These are phyloP conservation scores for Heliocybe sulcata DNA, from an alignment of 1,284 basidiomycete species.

Conservation along the genomic window DNA sequence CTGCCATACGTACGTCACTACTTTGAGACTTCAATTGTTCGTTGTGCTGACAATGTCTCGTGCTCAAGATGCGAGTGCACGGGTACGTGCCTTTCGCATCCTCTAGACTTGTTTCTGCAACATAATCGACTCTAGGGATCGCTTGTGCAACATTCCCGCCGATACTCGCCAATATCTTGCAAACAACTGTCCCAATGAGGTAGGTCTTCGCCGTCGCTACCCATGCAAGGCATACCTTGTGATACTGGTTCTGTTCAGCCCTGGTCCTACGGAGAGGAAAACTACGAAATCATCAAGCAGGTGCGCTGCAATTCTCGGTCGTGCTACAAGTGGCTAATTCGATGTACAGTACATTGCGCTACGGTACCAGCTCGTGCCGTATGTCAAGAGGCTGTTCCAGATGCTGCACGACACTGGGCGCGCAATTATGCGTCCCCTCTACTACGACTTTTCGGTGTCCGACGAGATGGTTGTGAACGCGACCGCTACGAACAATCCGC, in stretches of 20 bases:
- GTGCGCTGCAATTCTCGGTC: slow-evolving; percentile 10
- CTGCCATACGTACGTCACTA: slow-evolving; percentile 28
- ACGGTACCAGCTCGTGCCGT: slow-evolving; percentile 29
- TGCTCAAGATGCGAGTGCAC: slow-evolving; percentile 28
- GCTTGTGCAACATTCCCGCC: slow-evolving; percentile 22
- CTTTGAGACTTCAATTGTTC: not conserved
- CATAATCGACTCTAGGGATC: slow-evolving; percentile 15
- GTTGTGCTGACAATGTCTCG: not conserved
- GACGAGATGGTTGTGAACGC: slow-evolving; percentile 23
- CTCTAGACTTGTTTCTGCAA: not conserved
- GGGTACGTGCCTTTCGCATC: slow-evolving; percentile 18
- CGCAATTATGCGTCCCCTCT: slow-evolving; percentile 29
- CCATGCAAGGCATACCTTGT: not conserved
- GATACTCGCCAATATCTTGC: slow-evolving; percentile 19
- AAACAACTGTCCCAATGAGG: slow-evolving; percentile 32
- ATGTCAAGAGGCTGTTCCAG: slow-evolving; percentile 28
- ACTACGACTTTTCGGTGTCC: slow-evolving; percentile 28
- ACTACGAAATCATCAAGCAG: slow-evolving; percentile 30
- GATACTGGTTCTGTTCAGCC: slow-evolving; percentile 18
- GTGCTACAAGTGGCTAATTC: not conserved
- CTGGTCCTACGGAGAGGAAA: slow-evolving; percentile 32
- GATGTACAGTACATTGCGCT: slow-evolving; percentile 27
- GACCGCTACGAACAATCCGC: slow-evolving; percentile 26
- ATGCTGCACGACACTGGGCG: slow-evolving; percentile 26
- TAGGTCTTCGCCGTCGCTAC: slow-evolving; percentile 6